These are phyloP conservation scores for Plasmodium falciparum DNA, from an alignment of 169 alveolate species.

Conservation along the genomic window DNA sequence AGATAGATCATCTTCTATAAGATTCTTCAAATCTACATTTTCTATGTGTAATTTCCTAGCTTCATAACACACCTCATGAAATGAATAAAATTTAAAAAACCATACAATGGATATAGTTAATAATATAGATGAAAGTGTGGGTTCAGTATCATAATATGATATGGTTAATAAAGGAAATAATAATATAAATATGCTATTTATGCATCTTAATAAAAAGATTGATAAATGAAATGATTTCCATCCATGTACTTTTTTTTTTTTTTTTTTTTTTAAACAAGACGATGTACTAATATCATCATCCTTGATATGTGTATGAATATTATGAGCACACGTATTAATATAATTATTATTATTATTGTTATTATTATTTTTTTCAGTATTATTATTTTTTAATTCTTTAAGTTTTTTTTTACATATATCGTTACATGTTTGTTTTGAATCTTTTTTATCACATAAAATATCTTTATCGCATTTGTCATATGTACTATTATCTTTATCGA, in stretches of 20 bases:
- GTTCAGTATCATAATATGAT: conserved; percentile 85
- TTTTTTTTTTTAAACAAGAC: background rate
- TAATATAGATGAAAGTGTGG: conserved; percentile 87
- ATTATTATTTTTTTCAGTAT: background rate
- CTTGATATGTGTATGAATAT: no score
- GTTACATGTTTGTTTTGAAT: no score
- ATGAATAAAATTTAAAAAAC: conserved; percentile 90
- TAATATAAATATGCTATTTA: conserved; percentile 86
- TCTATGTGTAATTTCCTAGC: conserved; percentile 85
- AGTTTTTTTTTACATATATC: background rate
- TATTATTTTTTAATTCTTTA: background rate
- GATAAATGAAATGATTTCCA: conserved; percentile 80
- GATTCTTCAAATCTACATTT: conserved; percentile 69
- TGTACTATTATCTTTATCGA: no score
- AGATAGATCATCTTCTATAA: conserved; percentile 15
- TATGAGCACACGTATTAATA: background rate
- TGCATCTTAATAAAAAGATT: conserved; percentile 81
- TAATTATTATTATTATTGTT: no score
- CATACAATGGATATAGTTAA: conserved; percentile 91
- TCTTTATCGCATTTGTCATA: no score
- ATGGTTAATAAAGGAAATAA: conserved; percentile 89
- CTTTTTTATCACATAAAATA: no score
- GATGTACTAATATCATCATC: no score
- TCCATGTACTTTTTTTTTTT: conserved; percentile 10
- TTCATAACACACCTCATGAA: conserved; percentile 94